Evolutionary conservation across 2,329 filamentous ascomycete genomes (phyloP), one percentile per base, ranked within the genome.

Genomic region (Tolypocladium ophioglossoides): DNA sequence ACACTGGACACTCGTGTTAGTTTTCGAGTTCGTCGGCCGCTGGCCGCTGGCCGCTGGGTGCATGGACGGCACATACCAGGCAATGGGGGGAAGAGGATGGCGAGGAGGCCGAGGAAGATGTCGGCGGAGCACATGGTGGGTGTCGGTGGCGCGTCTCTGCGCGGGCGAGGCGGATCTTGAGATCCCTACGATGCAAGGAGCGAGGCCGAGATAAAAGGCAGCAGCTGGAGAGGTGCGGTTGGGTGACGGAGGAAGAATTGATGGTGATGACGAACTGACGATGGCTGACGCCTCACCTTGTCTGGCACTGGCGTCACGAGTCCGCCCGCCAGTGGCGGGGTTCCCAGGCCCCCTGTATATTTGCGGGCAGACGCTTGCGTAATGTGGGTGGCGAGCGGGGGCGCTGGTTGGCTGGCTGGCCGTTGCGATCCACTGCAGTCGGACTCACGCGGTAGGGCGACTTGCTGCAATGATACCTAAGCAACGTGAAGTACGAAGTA

Each of bases 1-100:
- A 99, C 64, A 99, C 94, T 90, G 64, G 11, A n/a, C 6, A 2
- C 4, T 4, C 30, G 52, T 41, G 61, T 67, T 63, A 67, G 44
- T n/a, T 3, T n/a, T 32, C 10, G 18, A 7, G 44, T n/a, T 18
- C 14, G 5, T 24, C 7, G 30, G 11, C 6, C 20, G 32, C 4
- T n/a, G 48, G 48, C 6, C 27, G 6, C 6, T 6, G 27, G 27
- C 27, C 3, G 27, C 27, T 3, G 27, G 27, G 27, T 6, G 27
- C 27, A 16, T 3, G 10, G 18, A 12, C 16, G 27, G 27, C 44
- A 49, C 55, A 18, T 74, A 85, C 82, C 82, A 56, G 83, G 74
- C 51, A 86, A 69, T 54, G 59, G 59, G 20, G 58, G 61, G 53
- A 60, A 61, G 50, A 61, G 57, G 39, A 60, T 57, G 53, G 61